A percentile compares a stretch with the other conserved stretches of the same genome.
Conservation (phyloP, 495 filamentous ascomycete species). For the Glutinoglossum americanum region DNA sequence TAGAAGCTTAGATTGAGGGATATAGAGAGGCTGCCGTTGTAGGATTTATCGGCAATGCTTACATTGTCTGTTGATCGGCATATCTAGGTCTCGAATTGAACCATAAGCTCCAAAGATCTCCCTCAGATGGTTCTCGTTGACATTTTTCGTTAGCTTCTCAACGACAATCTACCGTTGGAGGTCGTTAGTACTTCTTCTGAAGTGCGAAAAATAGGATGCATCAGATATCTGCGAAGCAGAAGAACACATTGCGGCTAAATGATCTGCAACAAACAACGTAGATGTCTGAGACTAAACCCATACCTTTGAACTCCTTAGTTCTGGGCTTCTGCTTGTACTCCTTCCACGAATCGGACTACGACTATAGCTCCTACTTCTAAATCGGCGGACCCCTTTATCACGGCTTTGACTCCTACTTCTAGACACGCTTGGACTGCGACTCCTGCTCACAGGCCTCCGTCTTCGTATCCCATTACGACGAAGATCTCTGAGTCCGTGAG, state of each 20-base stretch:
- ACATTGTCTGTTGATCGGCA: constrained; percentile 81
- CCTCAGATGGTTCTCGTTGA: constrained; percentile 65
- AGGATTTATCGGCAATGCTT: constrained; percentile 9
- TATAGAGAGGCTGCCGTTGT: background rate
- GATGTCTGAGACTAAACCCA: constrained; percentile 3
- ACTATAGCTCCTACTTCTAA: constrained; percentile 24
- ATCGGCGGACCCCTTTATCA: constrained; percentile 15
- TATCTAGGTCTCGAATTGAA: constrained; percentile 60
- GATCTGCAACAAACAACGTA: background rate
- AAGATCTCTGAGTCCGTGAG: constrained; percentile 7
- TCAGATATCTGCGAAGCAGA: too few relatives aligned
- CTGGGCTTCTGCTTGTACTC: constrained; percentile 13
- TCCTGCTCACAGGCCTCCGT: constrained; percentile 16
- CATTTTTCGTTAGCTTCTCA: constrained; percentile 89
- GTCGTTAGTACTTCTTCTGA: background rate
- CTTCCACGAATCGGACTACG: constrained; percentile 23
- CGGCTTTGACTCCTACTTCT: constrained; percentile 22
- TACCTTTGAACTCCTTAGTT: constrained; percentile 38
- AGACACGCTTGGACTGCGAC: constrained; percentile 24
- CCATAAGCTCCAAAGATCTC: constrained; percentile 91
- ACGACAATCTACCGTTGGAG: constrained; percentile 59
- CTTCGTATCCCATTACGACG: constrained; percentile 18
- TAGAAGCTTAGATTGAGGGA: background rate
- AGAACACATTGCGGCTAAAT: background rate
- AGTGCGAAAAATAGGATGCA: background rate